Evolutionary conservation across 1,139 yeast genomes (phyloP).

Genomic region (Geotrichum citri-aurantii): DNA sequence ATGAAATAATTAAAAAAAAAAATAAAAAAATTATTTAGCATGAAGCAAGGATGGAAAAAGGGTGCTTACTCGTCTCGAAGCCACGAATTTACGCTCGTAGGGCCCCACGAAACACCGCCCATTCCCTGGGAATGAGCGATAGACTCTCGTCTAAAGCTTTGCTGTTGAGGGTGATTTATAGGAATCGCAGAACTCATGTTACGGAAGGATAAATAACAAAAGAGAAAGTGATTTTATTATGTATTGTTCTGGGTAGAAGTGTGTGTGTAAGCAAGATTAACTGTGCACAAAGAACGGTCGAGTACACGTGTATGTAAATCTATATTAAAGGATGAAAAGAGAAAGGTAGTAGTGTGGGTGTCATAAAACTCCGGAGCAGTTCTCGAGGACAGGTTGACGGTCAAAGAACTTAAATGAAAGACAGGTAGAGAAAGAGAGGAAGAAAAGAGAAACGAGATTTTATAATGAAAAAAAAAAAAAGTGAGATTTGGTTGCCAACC

Average conservation of each 20-base stretch:
- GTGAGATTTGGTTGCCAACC: too few species aligned
- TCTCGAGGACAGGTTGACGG: neutral
- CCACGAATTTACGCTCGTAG: constrained; percentile 93
- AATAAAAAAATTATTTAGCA: constrained; percentile 21
- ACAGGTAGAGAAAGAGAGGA: neutral
- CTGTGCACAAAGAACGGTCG: too few species aligned
- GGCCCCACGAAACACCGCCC: constrained; percentile 98
- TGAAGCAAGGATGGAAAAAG: neutral
- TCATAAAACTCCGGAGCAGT: neutral
- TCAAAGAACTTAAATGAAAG: neutral
- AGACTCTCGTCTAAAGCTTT: constrained; percentile 63
- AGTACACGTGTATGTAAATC: too few species aligned
- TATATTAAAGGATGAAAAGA: too few species aligned
- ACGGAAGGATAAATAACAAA: neutral
- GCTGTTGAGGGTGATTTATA: constrained; percentile 26
- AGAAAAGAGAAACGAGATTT: neutral
- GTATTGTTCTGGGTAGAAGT: neutral
- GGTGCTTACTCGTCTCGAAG: constrained; percentile 76
- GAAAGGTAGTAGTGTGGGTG: too few species aligned
- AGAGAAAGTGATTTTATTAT: neutral
- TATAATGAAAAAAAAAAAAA: neutral
- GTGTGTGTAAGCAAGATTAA: too few species aligned
- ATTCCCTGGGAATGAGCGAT: constrained; percentile 95
- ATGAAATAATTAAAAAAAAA: constrained; percentile 22
- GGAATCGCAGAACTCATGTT: neutral